These are phyloP conservation scores for Coffea eugenioides DNA, from an alignment of 257 asterid genomes.

Conservation along the genomic window DNA sequence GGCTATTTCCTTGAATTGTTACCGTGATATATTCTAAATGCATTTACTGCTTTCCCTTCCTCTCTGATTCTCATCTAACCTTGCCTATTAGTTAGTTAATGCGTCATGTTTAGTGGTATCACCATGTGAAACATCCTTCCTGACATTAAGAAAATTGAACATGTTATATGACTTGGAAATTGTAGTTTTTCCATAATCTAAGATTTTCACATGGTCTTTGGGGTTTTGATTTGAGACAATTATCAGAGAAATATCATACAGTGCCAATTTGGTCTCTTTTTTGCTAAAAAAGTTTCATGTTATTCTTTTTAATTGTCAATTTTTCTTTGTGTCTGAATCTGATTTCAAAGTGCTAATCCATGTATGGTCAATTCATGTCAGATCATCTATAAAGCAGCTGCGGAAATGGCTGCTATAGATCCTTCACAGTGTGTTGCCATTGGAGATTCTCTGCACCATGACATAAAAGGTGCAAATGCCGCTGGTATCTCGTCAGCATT, in stretches of 20 bases:
- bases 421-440: slow-evolving; percentile 81
- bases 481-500: slow-evolving; percentile 71
- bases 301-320: not conserved
- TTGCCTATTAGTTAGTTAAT: not conserved
- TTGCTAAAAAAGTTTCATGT: not conserved
- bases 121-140: not conserved
- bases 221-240: too few species aligned
- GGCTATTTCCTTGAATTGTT: not conserved
- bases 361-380: slow-evolving; percentile 16
- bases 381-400: slow-evolving; percentile 85
- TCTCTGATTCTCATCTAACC: not conserved
- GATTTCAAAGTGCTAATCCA: not conserved
- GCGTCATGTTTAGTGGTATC: not conserved
- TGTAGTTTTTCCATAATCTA: not conserved
- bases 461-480: slow-evolving; percentile 81
- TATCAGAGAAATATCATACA: too few species aligned
- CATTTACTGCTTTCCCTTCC: not conserved
- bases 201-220: not conserved
- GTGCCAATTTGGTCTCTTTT: not conserved
- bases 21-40: not conserved
- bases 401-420: slow-evolving; percentile 62
- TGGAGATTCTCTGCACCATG: slow-evolving; percentile 97
- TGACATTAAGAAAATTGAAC: not conserved
- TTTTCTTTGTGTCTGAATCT: not conserved
- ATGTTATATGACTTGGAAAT: not conserved